Evolutionary conservation across 768 basidiomycete species (phyloP), one percentile per base, ranked within the genome.

Genomic region (Boletus sensibilis): DNA sequence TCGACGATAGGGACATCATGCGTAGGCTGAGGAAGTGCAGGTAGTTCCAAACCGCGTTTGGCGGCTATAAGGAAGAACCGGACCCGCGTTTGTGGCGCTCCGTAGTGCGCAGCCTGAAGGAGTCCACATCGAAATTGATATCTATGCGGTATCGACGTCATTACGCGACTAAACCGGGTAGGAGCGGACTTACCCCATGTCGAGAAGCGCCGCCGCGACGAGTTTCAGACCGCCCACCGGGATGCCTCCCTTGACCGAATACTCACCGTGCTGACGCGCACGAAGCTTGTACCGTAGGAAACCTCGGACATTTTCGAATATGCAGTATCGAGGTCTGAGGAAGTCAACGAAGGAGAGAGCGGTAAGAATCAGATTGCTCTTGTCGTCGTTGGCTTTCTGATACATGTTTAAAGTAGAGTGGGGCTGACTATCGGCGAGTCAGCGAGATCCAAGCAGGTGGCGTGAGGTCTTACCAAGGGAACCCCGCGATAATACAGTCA

Each of bases 191-290:
- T 67, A 91, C 90, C 79, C 78, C 81, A 94, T 82, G 31, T 84
- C 81, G 5, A 85, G 63, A 57, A 93, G 64, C 0, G 83, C 81
- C 5, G 84, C 74, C 0, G 83, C 65, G 20, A 91, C 64, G 18
- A 92, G 76, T 67, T 90, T 92, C 1, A 92, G 64, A 0, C 88
- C 88, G 8, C 92, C 91, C 79, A 82, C 82, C n/a, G 79, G 74
- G 38, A 90, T 81, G 0, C 87, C 88, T 13, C 87, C 88, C 42
- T 75, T 77, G 0, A 85, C 75, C n/a, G 72, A 64, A 68, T 88
- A 71, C 31, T 62, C 67, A 21, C 68, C 66, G 3, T 62, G 64
- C 56, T 78, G 78, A 16, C 58, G 64, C 2, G 75, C 64, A 34
- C 74, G 74, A 38, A 81, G 74, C 33, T 66, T 74, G 56, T 68